Percentiles rank a stretch among this genome's conserved stretches.
These are phyloP conservation scores for Closterium sp. DNA, from an alignment of 139 green algal genomes.

Conservation along the genomic window DNA sequence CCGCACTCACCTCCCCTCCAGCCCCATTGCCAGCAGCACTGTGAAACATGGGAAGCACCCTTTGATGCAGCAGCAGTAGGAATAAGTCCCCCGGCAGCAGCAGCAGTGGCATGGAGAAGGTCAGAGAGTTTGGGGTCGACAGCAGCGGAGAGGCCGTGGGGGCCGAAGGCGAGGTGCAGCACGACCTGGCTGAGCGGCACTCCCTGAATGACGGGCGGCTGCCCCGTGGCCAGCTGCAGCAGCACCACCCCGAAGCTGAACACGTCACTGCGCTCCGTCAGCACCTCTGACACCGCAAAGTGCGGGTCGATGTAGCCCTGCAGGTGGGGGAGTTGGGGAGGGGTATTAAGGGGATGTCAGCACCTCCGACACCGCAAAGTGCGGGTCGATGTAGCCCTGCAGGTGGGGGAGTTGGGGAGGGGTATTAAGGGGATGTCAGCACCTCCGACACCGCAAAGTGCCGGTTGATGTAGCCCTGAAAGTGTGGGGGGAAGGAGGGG, in stretches of 20 bases:
- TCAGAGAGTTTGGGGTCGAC: not conserved
- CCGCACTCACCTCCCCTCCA: not conserved
- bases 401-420: too few species aligned
- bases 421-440: too few species aligned
- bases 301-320: not conserved
- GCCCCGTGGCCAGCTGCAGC: not conserved
- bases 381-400: too few species aligned
- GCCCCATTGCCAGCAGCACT: too few species aligned
- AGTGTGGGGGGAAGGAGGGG: too few species aligned
- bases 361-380: too few species aligned
- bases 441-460: too few species aligned
- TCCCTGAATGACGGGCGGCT: not conserved
- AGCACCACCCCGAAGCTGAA: not conserved
- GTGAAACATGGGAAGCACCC: too few species aligned
- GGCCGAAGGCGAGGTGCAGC: not conserved
- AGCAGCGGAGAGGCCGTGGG: not conserved
- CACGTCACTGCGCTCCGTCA: not conserved
- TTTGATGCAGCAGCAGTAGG: too few species aligned
- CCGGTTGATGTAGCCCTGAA: too few species aligned
- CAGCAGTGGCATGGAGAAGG: not conserved
- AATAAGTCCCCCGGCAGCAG: not conserved
- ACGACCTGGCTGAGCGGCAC: not conserved
- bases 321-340: too few species aligned
- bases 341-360: too few species aligned
- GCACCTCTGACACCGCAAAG: not conserved